These are phyloP conservation scores for Chalaropsis thielavioides DNA, from an alignment of 2,329 filamentous ascomycete genomes.

Conservation along the genomic window DNA sequence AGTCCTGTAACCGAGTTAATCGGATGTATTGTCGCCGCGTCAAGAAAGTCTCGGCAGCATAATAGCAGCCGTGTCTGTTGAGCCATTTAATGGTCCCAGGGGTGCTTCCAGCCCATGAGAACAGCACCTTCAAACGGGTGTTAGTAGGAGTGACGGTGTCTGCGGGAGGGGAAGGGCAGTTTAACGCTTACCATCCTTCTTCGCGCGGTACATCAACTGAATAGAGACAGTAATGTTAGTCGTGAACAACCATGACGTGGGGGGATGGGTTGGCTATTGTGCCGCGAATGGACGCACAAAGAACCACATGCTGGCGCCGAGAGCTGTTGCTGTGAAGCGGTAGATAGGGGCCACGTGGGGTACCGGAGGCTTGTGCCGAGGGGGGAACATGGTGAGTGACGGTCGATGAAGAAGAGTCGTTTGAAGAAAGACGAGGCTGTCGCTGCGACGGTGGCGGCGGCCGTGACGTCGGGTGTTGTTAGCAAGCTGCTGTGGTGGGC, in stretches of 20 bases:
- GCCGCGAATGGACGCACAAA: slow-evolving; percentile 50
- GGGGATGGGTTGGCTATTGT: neutral
- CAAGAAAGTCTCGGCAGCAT: no score
- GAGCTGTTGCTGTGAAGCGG: slow-evolving; percentile 68
- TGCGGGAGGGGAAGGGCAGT: neutral
- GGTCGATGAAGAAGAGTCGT: neutral
- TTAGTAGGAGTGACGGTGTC: slow-evolving; percentile 11
- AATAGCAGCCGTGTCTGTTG: neutral
- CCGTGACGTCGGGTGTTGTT: neutral
- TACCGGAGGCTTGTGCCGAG: slow-evolving; percentile 26
- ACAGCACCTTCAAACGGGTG: slow-evolving; percentile 42
- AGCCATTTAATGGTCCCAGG: slow-evolving; percentile 69
- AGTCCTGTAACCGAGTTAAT: neutral
- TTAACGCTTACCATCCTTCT: slow-evolving; percentile 61
- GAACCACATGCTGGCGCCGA: slow-evolving; percentile 98
- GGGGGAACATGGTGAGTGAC: slow-evolving; percentile 6
- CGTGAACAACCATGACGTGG: neutral
- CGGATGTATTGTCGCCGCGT: neutral
- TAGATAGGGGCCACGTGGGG: slow-evolving; percentile 50
- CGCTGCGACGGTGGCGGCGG: neutral
- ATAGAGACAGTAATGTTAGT: neutral
- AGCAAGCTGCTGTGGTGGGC: neutral
- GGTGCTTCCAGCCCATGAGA: slow-evolving; percentile 85
- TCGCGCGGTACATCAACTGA: slow-evolving; percentile 92
- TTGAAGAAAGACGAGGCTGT: neutral